Base-by-base conservation (phyloP, 257 asterid species). In the Solanum rostratum region DNA sequence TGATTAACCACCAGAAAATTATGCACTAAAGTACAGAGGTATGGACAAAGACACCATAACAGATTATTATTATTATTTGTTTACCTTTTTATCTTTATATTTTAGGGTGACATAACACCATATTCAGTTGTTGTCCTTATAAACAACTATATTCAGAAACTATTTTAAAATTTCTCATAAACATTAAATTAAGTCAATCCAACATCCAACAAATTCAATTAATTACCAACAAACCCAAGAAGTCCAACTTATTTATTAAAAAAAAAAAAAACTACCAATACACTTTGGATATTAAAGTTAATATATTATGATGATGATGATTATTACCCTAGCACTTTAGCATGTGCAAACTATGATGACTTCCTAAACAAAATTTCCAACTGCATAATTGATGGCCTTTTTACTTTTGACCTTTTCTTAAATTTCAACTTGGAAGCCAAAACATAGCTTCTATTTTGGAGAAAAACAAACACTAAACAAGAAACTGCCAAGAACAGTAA, bases 51-150 rank as follows among this genome's bases (percentile, higher is more conserved):
- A 76, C 60, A 15, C 39, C 18, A 49, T 76, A 50, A 76, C 82
- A 76, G 46, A 76, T 50, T 76, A 76, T 83, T 71, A 76, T 49
- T 76, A 76, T 83, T 79, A 71, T 69, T 91, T 90, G 86, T 92
- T 86, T 84, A 87, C 63, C 68, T 89, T 88, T 45, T 88, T 83
- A 76, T 88, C 19, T 76, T 70, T 39, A 82, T 52, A 80, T 80
- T 63, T 83, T 50, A 66, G 45, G 85, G 85, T 53, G 54, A 69
- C 76, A 85, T 69, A 84, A 46, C 79, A 69, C 83, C 74, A 86
- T 30, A 46, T 73, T 18, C 49, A 30, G 37, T 41, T 13, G 65
- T 55, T 30, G 45, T 65, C 62, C 82, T 49, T 49, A 49, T 27
- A 43, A 49, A n/a, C 22, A 29, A 53, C 45, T 50, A 5, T 76